Evolutionary conservation across 768 basidiomycete genomes (phyloP), one percentile per base, ranked within the genome.

Genomic region (Russula brevipes): DNA sequence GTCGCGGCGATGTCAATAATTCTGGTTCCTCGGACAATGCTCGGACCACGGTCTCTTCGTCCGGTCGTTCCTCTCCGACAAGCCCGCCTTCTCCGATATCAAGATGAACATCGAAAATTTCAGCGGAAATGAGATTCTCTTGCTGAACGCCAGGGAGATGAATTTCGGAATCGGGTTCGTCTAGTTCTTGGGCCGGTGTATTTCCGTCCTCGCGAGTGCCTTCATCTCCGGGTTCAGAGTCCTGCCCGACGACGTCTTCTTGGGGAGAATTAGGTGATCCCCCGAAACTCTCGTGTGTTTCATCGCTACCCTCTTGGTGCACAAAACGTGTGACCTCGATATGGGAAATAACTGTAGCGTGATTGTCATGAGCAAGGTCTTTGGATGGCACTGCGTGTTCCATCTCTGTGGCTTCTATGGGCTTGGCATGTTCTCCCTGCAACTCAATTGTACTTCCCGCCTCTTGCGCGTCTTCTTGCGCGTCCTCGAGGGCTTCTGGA

Each of bases 41-140:
- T 12, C 74, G 79, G 12, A 78, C 76, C 36, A 77, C 73, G 14
- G 61, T 60, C 8, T 62, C 72, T 47, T 76, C 73, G 12, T 64
- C 63, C 60, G 54, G 42, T 24, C 69, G 71, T 31, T 72, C 67
- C 19, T 72, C 72, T 60, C 71, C 73, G 35, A 54, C 60, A 35
- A 45, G 50, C 16, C 56, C 58, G 36, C 33, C 38, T 4, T 58
- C 47, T 4, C 5, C 10, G n/a, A 2, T 17, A 17, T 64, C 63
- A 19, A 2, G 41, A 24, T 24, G 30, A 12, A 47, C 11, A 49
- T 49, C 54, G 17, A 35, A 51, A 56, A 17, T 38, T 19, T 52
- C 41, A 10, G 17, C 36, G 33, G 11, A 36, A 41, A 54, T 17
- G 52, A 49, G 14, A 41, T 36, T 16, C 12, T 59, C 52, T 39